Evolutionary conservation across 192 early-diverging fungal genomes (phyloP), one percentile per base, ranked within the genome.

Genomic region (Chytriomyces confervae): DNA sequence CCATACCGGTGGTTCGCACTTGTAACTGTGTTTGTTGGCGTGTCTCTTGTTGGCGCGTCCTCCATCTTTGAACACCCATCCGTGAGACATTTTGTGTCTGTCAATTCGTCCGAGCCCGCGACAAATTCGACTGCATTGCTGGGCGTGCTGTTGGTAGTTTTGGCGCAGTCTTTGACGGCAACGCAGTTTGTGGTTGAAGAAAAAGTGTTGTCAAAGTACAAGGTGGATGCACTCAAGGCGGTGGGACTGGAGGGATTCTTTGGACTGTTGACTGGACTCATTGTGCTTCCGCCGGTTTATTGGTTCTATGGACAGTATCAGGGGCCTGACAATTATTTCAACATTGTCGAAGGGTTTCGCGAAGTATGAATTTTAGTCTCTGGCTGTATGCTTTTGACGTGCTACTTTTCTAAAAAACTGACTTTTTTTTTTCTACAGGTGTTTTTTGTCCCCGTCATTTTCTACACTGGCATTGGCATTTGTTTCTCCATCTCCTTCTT

Each of bases 181-280:
- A 84, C 91, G 0, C 96, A 97, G 84, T 99, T 99, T 87, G 96
- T 99, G 20, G 85, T 98, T 61, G 97, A 99, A 78, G 97, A 99
- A 79, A 95, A 94, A 81, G 92, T 99, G 71, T 86, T 99, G 86
- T 76, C 81, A 20, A 86, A 80, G 68, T 99, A 94, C 82, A 83
- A 90, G 6, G 84, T 97, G 46, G 90, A 90, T 29, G 93, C 97
- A 24, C 85, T 98, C 74, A 92, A 93, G 66, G 96, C 95, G 2
- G 95, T 99, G 20, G 97, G 95, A 0, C 89, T 96, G 10, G 97
- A 99, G 82, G 97, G 97, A 48, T 75, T 90, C 6, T 97, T 97
- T 85, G 97, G 97, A 53, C 86, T 96, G 0, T 62, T 91, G 47
- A 90, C 94, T 0, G 88, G 91, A 8, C 74, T 91, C 71, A 75